phyloP scores from a whole-genome alignment of 768 basidiomycete species.

The Suillus americanus region DNA sequence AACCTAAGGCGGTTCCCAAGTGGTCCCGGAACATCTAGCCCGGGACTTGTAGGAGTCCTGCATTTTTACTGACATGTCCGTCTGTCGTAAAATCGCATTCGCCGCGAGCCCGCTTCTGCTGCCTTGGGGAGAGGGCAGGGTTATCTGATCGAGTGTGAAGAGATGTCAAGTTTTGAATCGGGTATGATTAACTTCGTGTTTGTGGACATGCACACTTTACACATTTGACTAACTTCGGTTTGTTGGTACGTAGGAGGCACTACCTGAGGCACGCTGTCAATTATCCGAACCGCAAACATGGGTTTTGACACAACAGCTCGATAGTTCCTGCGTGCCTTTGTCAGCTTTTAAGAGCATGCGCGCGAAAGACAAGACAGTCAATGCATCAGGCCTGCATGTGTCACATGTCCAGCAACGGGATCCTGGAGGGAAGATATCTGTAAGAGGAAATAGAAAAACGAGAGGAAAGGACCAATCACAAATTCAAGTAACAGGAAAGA shows the following conservation, averaged over 20 bases:
- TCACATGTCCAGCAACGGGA: conserved; percentile 62
- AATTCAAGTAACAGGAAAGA: conserved; percentile 38
- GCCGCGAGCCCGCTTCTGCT: conserved; percentile 20
- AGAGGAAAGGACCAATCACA: not conserved
- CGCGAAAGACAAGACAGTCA: conserved; percentile 55
- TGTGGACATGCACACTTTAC: not conserved
- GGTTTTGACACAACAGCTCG: conserved; percentile 79
- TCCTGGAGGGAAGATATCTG: conserved; percentile 36
- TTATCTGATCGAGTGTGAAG: too few species aligned
- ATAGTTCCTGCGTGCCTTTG: conserved; percentile 81
- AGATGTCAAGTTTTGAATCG: not conserved
- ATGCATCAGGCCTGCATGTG: conserved; percentile 66
- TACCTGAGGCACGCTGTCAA: not conserved
- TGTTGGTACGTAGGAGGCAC: not conserved
- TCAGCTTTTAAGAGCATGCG: not conserved
- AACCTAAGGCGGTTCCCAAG: too few species aligned
- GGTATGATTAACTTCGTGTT: too few species aligned
- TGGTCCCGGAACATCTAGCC: not conserved
- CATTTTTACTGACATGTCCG: not conserved
- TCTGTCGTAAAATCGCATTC: conserved; percentile 8
- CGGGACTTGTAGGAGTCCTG: not conserved
- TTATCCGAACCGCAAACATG: conserved; percentile 51
- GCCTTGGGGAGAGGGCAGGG: not conserved
- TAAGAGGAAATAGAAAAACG: not conserved
- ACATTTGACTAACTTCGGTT: not conserved